Evolutionary conservation across 2,329 filamentous ascomycete species (phyloP), one percentile per base, ranked within the genome.

Genomic region (Biscogniauxia sp.): DNA sequence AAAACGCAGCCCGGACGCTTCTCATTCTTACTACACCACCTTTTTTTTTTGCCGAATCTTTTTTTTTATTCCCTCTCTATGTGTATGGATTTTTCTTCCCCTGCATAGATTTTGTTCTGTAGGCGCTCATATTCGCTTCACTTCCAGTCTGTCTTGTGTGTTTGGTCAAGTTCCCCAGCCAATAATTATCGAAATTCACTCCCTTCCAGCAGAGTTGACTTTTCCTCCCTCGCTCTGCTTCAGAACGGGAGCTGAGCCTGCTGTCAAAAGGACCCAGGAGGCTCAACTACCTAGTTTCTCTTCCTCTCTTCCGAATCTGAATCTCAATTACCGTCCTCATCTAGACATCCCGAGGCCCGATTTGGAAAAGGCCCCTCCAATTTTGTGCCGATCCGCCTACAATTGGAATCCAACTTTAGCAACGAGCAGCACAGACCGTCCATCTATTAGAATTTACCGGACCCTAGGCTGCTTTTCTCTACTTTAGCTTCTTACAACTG

Each of bases 391-490:
- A 56, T 56, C 54, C 7, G 54, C 54, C 54, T 49, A 50, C 20
- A 56, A 19, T 54, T 28, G 23, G 26, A 28, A 25, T 50, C 41
- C 54, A 20, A 50, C 19, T 56, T 49, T 51, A 56, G 54, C 54
- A 56, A 50, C 41, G 20, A 56, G 11, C 49, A 57, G 55, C 55
- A 57, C 55, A 57, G 55, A 57, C 55, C 49, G 20, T 28, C 49
- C 50, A 51, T 20, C 50, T 51, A 13, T 25, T 51, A 20, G 59
- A 58, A 62, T 56, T 54, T 56, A 62, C 50, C 60, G 53, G 57
- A 57, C 59, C 58, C 55, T 61, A 63, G 61, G 57, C 64, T 55
- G 62, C n/a, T 28, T n/a, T 37, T 11, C 17, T 55, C 26, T 59
- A 63, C 63, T 56, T 64, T 52, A 28, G 26, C 9, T 37, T 49